phyloP scores from a whole-genome alignment of 2,329 filamentous ascomycete genomes.

The Alternaria sp. region DNA sequence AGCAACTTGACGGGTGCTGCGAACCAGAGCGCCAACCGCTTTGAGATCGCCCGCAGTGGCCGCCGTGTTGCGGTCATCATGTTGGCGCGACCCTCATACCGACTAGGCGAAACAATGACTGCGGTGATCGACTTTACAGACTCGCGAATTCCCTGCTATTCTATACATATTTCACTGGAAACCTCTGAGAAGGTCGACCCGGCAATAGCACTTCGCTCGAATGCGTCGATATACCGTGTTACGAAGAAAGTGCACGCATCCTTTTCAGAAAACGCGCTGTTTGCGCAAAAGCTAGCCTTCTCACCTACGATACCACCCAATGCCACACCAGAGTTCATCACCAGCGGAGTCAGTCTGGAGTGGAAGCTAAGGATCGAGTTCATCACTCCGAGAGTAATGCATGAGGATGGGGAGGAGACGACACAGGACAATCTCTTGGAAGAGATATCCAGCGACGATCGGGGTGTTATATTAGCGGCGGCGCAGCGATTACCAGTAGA shows the following conservation, averaged over 20 bases:
- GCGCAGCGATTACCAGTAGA: constrained; percentile 82
- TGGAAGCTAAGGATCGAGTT: constrained; percentile 95
- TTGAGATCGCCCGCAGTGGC: constrained; percentile 94
- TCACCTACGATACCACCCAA: constrained; percentile 81
- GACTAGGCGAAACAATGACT: constrained; percentile 85
- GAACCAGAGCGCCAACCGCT: constrained; percentile 87
- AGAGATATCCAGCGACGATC: constrained; percentile 78
- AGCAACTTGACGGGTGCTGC: constrained; percentile 65
- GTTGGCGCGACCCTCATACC: constrained; percentile 85
- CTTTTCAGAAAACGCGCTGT: constrained; percentile 83
- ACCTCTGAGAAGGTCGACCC: constrained; percentile 84
- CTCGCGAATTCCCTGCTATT: constrained; percentile 83
- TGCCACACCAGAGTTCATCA: constrained; percentile 91
- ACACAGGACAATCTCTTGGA: constrained; percentile 68
- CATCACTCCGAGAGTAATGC: constrained; percentile 72
- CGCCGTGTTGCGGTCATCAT: constrained; percentile 89
- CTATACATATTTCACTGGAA: constrained; percentile 83
- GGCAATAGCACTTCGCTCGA: constrained; percentile 81
- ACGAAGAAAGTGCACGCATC: constrained; percentile 83
- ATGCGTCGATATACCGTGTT: constrained; percentile 84
- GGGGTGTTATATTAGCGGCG: constrained; percentile 78
- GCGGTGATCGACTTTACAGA: constrained; percentile 84
- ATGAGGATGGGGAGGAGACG: constrained; percentile 43
- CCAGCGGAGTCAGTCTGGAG: constrained; percentile 83
- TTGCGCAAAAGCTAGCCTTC: constrained; percentile 80